Conservation (phyloP, 257 asterid genomes). For the Przewalskia tangutica region DNA sequence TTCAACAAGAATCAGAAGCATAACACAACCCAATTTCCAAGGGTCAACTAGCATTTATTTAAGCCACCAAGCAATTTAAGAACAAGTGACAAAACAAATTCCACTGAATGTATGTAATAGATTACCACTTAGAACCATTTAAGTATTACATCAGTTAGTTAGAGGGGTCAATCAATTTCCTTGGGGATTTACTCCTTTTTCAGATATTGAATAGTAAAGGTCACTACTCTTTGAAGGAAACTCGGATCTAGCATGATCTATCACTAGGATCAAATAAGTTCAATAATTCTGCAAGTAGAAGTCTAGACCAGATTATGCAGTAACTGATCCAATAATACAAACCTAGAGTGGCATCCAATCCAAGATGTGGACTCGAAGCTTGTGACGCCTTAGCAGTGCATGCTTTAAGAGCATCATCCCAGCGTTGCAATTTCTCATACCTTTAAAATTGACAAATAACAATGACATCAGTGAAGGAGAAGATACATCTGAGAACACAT, state of each 20-base stretch:
- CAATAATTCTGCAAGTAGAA: background rate
- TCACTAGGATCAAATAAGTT: too few relatives aligned
- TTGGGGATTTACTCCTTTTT: background rate
- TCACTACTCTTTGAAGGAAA: background rate
- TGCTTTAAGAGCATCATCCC: conserved; percentile 99
- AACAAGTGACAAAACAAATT: background rate
- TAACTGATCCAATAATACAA: conserved; percentile 19
- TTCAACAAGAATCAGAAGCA: background rate
- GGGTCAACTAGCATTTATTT: background rate
- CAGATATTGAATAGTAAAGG: background rate
- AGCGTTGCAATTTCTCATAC: conserved; percentile 97
- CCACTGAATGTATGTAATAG: background rate
- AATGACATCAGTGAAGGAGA: background rate
- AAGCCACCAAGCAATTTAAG: background rate
- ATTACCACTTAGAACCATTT: background rate
- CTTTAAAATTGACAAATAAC: conserved; percentile 18
- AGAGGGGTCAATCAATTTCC: background rate
- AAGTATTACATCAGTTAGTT: background rate
- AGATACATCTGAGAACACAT: background rate
- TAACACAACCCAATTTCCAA: background rate
- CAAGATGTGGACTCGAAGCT: conserved; percentile 60
- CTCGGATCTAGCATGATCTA: background rate
- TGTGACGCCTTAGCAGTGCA: conserved; percentile 88
- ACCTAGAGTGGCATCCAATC: conserved; percentile 97
- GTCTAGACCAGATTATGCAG: background rate